phyloP scores from a whole-genome alignment of 1,284 basidiomycete species.

The Melanopsichium pennsylvanicum region DNA sequence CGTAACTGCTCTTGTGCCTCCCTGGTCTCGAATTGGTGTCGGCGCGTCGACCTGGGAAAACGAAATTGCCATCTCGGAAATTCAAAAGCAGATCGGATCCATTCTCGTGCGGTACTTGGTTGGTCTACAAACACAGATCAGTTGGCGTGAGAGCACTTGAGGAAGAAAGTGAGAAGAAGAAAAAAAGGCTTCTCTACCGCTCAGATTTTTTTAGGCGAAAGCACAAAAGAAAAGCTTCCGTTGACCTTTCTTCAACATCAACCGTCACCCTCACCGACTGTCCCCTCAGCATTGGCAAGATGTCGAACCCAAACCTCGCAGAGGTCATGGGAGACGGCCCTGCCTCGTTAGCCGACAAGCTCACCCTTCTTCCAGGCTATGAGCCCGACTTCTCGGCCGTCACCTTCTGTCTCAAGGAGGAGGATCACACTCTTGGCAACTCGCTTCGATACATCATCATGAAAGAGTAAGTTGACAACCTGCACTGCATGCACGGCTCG shows the following conservation, averaged over 20 bases:
- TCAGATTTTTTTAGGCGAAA: conserved; percentile 19
- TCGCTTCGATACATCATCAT: conserved; percentile 95
- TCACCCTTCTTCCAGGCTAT: conserved; percentile 72
- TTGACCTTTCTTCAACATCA: neutral
- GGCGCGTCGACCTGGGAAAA: neutral
- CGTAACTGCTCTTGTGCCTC: conserved; percentile 15
- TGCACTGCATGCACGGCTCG: neutral
- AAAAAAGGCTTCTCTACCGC: conserved; percentile 15
- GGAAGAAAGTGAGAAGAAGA: conserved; percentile 2
- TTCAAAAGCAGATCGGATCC: neutral
- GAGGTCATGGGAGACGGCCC: conserved; percentile 49
- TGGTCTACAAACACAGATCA: too few species aligned
- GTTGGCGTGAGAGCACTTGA: neutral
- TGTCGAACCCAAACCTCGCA: conserved; percentile 50
- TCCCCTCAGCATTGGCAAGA: conserved; percentile 1
- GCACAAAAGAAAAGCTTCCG: neutral
- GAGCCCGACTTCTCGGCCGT: conserved; percentile 84
- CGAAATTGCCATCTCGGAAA: neutral
- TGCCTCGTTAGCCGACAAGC: conserved; percentile 40
- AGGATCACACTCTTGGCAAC: conserved; percentile 95
- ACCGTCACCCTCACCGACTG: neutral
- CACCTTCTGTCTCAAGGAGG: conserved; percentile 89
- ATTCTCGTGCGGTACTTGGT: conserved; percentile 25
- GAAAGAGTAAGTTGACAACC: conserved; percentile 85
- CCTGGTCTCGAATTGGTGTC: too few species aligned